phyloP scores from a whole-genome alignment of 805 yeast species.

The Helenozyma baotianmanensis region DNA sequence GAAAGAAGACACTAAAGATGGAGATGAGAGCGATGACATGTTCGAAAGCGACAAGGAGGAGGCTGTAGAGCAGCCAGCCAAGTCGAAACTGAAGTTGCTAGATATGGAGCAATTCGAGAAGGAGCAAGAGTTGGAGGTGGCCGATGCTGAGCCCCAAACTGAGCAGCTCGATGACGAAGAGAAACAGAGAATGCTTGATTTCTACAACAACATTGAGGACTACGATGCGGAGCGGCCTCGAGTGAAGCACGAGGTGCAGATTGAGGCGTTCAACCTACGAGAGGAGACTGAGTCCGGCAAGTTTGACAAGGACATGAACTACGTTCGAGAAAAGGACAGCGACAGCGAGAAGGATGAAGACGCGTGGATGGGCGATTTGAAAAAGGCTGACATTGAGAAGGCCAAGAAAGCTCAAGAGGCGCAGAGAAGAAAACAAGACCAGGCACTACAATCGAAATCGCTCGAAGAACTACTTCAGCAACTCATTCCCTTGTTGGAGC shows the following conservation, averaged over 20 bases:
- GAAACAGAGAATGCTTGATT: conserved; percentile 11
- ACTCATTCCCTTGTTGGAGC: conserved; percentile 45
- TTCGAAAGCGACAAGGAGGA: conserved; percentile 26
- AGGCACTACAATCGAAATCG: conserved; percentile 3
- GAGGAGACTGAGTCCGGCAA: conserved; percentile 56
- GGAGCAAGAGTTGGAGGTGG: conserved; percentile 21
- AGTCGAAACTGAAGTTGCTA: conserved; percentile 7
- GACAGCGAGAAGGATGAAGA: conserved; percentile 25
- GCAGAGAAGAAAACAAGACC: conserved; percentile 15
- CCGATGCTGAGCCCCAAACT: conserved; percentile 15
- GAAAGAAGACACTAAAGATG: conserved; percentile 2
- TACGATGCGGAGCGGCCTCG: conserved; percentile 4
- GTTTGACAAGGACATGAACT: conserved; percentile 61
- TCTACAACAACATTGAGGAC: conserved; percentile 27
- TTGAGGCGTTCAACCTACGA: conserved; percentile 61
- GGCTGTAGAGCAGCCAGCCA: conserved; percentile 3
- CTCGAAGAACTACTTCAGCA: conserved; percentile 14
- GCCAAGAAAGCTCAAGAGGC: conserved; percentile 28
- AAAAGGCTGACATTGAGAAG: conserved; percentile 22
- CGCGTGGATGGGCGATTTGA: conserved; percentile 14
- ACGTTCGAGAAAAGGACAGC: conserved; percentile 35
- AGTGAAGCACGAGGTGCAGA: conserved; percentile 1
- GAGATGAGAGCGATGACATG: conserved; percentile 35
- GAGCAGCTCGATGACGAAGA: conserved; percentile 11
- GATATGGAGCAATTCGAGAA: conserved; percentile 20